Evolutionary conservation across 208 protist species (phyloP), one percentile per base, ranked within the genome.

Genomic region (Porcisia deanei): DNA sequence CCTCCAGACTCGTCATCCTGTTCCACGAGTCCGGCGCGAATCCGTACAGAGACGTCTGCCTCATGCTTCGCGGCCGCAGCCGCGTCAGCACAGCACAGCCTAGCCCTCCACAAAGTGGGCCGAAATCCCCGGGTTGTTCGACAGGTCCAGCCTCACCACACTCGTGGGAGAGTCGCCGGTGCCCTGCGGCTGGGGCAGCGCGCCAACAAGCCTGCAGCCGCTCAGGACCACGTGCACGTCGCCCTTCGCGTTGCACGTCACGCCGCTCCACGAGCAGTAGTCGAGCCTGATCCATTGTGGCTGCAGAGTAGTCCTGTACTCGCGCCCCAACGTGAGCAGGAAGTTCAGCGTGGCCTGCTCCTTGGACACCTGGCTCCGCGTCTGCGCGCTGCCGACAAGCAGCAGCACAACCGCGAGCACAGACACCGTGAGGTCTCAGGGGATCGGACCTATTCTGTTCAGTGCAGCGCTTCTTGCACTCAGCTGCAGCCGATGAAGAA

Each of bases 81-180:
- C 75, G 57, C 45, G 22, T 69, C 55, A 81, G 30, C 30, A 30
- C 30, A 30, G 71, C 52, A 53, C n/a, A 34, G 53, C 25, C 71
- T 55, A 77, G 66, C 70, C 58, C n/a, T 18, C 59, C 57, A 69
- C 61, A 45, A 80, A 73, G 59, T 60, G 41, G 66, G 58, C 71
- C 67, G 47, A 20, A 34, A 84, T 59, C 30, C 68, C 71, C 1
- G 61, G 41, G 71, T 77, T 84, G 75, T 74, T 45, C 16, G 75
- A 75, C 65, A 84, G 53, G 75, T 81, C 66, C 41, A 84, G 76
- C 53, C 65, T 71, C 64, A 81, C 80, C 1, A 75, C 66, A 41
- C 54, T 30, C 30, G 30, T 30, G 69, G 47, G 58, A 54, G 39
- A 61, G 18, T 68, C 57, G 10, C 66, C 55, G 37, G 22, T 12